phyloP scores from a whole-genome alignment of 106 monocot species.

The Vanilla planifolia region DNA sequence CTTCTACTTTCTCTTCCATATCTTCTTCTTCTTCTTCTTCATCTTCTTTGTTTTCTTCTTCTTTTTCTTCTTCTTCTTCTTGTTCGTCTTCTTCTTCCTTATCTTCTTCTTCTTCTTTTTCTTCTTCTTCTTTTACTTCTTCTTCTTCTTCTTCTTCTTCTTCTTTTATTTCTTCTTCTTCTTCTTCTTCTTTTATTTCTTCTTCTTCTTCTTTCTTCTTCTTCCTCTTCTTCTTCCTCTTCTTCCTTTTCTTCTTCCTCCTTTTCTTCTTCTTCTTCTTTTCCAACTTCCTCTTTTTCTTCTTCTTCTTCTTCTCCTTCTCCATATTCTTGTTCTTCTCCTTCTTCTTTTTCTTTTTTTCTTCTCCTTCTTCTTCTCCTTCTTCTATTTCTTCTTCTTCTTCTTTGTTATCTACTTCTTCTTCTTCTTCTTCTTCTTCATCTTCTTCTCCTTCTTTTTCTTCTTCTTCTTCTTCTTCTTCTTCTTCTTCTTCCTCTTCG shows the following conservation, averaged over 20 bases:
- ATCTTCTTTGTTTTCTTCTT: too few species aligned
- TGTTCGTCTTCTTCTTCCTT: too few species aligned
- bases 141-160: neutral
- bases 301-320: too few species aligned
- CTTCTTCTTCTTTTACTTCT: too few species aligned
- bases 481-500: neutral
- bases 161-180: neutral
- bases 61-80: too few species aligned
- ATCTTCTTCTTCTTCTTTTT: too few species aligned
- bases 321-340: too few species aligned
- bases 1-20: too few species aligned
- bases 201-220: neutral
- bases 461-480: neutral
- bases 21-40: too few species aligned
- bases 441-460: neutral
- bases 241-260: neutral
- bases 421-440: neutral
- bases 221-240: neutral
- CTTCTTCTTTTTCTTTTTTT: neutral
- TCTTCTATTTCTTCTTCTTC: too few species aligned
- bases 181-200: neutral
- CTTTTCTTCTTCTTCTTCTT: neutral
- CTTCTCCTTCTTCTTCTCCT: neutral
- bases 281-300: too few species aligned
- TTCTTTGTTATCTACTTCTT: too few species aligned